Percentiles rank a stretch among this genome's conserved stretches.
Evolutionary conservation across 192 early-diverging fungal species (phyloP).

Genomic region (Podila verticillata): DNA sequence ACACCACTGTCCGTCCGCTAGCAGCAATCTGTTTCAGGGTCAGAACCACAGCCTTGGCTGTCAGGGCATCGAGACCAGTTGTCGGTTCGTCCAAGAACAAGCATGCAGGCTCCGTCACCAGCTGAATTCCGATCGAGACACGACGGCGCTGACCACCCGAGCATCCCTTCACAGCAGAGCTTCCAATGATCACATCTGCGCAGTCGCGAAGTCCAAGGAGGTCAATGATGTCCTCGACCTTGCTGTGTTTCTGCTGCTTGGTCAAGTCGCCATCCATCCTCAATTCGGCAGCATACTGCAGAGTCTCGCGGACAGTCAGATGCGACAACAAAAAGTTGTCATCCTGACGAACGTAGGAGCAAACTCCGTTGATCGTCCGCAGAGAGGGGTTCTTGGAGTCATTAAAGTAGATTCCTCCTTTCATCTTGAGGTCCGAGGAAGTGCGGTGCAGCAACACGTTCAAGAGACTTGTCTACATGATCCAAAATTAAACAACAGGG

Average conservation of each 20-base stretch:
- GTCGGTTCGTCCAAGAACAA: constrained; percentile 49
- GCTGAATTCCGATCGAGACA: constrained; percentile 44
- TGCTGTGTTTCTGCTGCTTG: constrained; percentile 22
- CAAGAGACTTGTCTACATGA: constrained; percentile 34
- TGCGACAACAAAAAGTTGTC: constrained; percentile 55
- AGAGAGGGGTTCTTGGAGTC: constrained; percentile 42
- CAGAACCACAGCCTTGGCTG: constrained; percentile 43
- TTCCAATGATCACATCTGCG: constrained; percentile 49
- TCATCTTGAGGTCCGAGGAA: constrained; percentile 16
- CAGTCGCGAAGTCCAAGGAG: constrained; percentile 40
- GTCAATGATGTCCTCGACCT: constrained; percentile 49
- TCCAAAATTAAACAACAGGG: not conserved
- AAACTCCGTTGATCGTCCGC: constrained; percentile 33
- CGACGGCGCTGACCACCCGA: constrained; percentile 47
- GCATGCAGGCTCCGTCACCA: constrained; percentile 47
- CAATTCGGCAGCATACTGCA: constrained; percentile 80
- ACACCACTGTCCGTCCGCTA: constrained; percentile 69
- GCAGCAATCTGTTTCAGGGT: constrained; percentile 43
- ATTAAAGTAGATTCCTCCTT: constrained; percentile 32
- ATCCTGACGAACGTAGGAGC: constrained; percentile 49
- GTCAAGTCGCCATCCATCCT: constrained; percentile 56
- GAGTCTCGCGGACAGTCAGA: constrained; percentile 83
- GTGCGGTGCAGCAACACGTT: constrained; percentile 35
- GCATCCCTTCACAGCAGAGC: constrained; percentile 32
- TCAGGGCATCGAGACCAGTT: constrained; percentile 41